Evolutionary conservation across 2,329 filamentous ascomycete species (phyloP).

Genomic region (Cladosporium oxysporum): DNA sequence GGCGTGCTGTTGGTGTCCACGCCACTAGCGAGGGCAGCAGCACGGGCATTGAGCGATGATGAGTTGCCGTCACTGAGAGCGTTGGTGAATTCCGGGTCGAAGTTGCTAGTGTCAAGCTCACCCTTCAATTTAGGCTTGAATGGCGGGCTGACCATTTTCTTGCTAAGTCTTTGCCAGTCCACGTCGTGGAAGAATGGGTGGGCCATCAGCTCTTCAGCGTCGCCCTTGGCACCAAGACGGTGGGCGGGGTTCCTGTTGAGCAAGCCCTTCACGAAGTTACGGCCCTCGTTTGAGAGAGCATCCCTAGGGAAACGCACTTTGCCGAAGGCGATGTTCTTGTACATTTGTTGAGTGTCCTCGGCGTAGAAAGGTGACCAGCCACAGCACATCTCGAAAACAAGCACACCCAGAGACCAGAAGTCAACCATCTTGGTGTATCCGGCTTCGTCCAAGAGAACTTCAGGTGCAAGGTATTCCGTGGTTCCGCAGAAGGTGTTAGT

Average conservation of each 20-base stretch:
- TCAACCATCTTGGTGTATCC: constrained; percentile 99
- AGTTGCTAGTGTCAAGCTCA: constrained; percentile 95
- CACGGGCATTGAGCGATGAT: constrained; percentile 84
- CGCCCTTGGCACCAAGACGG: constrained; percentile 82
- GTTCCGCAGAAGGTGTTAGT: constrained; percentile 99
- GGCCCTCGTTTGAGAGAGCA: constrained; percentile 88
- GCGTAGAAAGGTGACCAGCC: constrained; percentile 99
- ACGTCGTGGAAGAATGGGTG: constrained; percentile 95
- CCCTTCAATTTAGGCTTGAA: constrained; percentile 98
- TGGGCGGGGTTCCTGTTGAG: constrained; percentile 97
- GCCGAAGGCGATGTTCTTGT: constrained; percentile 99
- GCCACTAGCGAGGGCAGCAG: constrained; percentile 80
- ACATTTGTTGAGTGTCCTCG: constrained; percentile 99
- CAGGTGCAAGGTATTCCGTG: constrained; percentile 93
- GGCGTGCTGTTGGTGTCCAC: constrained; percentile 84
- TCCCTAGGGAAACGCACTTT: constrained; percentile 96
- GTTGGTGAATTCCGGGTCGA: constrained; percentile 97
- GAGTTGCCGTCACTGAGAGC: constrained; percentile 83
- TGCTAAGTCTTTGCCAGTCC: constrained; percentile 83
- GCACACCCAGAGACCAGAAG: constrained; percentile 96
- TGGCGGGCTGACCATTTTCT: constrained; percentile 90
- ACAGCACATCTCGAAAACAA: constrained; percentile 99
- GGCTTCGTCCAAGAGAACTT: constrained; percentile 91
- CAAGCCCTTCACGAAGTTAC: constrained; percentile 97
- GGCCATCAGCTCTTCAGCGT: constrained; percentile 90